Conservation (phyloP, 2,329 filamentous ascomycete species). For the Ophiostoma quercus region DNA sequence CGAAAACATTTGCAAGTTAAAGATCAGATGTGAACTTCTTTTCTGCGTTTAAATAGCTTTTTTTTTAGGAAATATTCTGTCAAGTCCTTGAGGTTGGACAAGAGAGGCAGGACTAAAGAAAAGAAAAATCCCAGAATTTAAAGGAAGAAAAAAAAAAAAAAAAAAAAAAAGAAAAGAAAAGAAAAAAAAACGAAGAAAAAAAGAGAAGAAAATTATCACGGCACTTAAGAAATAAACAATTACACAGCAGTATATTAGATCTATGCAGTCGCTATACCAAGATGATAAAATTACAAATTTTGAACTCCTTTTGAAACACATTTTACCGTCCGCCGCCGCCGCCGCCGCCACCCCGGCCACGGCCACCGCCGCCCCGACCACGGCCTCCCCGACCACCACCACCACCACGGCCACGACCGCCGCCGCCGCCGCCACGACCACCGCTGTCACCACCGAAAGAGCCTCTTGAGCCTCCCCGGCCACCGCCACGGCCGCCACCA, state of each 20-base stretch:
- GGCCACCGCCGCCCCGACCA: background rate
- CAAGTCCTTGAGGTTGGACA: no score
- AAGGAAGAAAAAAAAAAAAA: background rate
- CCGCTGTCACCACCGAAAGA: background rate
- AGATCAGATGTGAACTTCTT: no score
- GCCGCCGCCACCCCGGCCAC: background rate
- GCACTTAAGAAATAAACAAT: background rate
- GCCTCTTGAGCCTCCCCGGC: no score
- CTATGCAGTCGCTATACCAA: slow-evolving; percentile 6
- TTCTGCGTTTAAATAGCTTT: no score
- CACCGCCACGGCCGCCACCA: background rate
- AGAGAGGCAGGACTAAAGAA: no score
- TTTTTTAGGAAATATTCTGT: no score
- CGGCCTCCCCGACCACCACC: slow-evolving; percentile 17
- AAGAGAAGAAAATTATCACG: background rate
- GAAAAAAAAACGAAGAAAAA: background rate
- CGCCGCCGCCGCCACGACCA: slow-evolving; percentile 17
- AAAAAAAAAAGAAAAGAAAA: background rate
- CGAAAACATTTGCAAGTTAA: no score
- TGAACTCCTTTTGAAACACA: background rate
- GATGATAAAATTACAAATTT: background rate
- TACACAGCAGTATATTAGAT: background rate
- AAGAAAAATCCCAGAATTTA: no score
- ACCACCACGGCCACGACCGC: slow-evolving; percentile 4
- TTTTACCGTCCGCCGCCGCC: background rate